Percentiles rank a stretch among this genome's conserved stretches.
Evolutionary conservation across 2,329 filamentous ascomycete species (phyloP).

Genomic region (Rhynchosporium secalis): DNA sequence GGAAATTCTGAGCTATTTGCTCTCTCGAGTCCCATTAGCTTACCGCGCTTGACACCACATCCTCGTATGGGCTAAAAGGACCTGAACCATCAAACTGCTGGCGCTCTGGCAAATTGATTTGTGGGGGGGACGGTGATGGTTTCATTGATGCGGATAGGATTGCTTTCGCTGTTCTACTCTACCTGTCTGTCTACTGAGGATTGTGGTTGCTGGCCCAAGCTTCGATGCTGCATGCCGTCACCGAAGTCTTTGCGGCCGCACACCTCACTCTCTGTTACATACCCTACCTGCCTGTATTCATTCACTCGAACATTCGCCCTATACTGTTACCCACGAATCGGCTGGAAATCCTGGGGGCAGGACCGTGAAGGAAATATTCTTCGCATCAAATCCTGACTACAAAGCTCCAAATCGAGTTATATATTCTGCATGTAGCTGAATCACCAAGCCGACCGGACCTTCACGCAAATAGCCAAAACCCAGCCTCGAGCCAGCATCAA

Average conservation of each 20-base stretch:
- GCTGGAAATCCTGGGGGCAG: neutral
- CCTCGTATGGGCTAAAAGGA: conserved; percentile 25
- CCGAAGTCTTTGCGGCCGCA: conserved; percentile 11
- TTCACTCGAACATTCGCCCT: neutral
- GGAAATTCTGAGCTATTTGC: neutral
- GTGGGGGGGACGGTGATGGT: conserved; percentile 21
- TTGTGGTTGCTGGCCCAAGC: neutral
- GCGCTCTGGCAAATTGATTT: conserved; percentile 24
- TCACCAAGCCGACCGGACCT: neutral
- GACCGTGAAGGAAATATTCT: neutral
- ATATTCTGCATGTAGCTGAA: conserved; percentile 5
- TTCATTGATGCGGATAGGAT: conserved; percentile 16
- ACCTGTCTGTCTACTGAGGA: neutral
- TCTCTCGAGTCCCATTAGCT: neutral
- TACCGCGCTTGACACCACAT: conserved; percentile 22
- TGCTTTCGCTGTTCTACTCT: neutral
- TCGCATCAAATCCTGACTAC: neutral
- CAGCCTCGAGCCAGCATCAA: neutral
- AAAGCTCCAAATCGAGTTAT: too few species aligned
- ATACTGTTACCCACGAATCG: neutral
- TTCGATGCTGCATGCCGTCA: neutral
- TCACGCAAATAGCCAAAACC: neutral
- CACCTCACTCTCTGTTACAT: neutral
- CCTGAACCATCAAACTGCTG: conserved; percentile 22
- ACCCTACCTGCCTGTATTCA: neutral